Evolutionary conservation across 352 stramenopile genomes (phyloP), one percentile per base, ranked within the genome.

Genomic region (Phytophthora macrochlamydospora): DNA sequence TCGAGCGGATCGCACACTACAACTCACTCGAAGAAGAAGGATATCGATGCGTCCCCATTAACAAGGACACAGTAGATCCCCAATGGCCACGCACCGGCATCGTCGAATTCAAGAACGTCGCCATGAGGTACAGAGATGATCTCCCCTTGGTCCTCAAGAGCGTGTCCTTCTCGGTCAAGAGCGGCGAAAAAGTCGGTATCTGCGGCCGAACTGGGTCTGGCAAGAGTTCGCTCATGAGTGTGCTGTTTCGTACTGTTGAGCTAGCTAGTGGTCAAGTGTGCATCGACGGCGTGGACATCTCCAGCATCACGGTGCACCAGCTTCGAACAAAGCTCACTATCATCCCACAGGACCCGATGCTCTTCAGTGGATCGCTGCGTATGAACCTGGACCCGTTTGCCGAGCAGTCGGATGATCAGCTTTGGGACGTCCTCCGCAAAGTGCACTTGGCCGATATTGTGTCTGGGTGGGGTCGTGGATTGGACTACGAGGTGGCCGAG

Each of bases 401-500:
- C 13, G 45, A 84, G 35, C 84, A 83, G 64, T 71, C 45, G 24
- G 85, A 94, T 49, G 68, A 70, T 2, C 67, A 72, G 40, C 49
- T 78, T 8, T 78, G 67, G 70, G 35, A 11, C 9, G 35, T 40
- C 9, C 35, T 40, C 6, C 69, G 93, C 5, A 94, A 98, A 67
- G 76, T 98, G 7, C 91, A 71, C 73, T 58, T 85, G 88, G 44
- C 61, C 76, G 59, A 92, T 33, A 93, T 33, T 4, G 59, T 79
- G 75, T 97, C 68, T 79, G 89, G 33, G 76, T 76, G 64, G 72
- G 64, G 69, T 0, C 55, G 61, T 33, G 84, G 83, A 5, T 80
- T 99, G 6, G 88, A 97, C 56, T 87, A 94, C 44, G 61, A 87
- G 28, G 87, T 99, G 2, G 73, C 89, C 0, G 95, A 99, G 67